phyloP scores from a whole-genome alignment of 352 stramenopile genomes.

The Pythium plurisporium region DNA sequence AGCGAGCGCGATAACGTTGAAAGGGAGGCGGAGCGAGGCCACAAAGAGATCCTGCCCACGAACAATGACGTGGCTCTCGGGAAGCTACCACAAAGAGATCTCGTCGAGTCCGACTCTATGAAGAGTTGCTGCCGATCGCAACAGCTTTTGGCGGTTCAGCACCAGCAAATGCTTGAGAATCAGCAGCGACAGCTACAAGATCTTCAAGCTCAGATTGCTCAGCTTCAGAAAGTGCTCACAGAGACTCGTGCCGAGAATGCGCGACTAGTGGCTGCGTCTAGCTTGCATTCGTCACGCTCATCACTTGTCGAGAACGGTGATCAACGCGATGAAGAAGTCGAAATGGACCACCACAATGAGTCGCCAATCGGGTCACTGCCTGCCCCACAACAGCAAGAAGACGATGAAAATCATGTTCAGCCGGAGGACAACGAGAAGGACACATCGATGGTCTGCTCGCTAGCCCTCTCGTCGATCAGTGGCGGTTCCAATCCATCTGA shows the following conservation, averaged over 20 bases:
- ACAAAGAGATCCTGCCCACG: neutral
- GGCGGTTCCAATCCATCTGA: constrained; percentile 31
- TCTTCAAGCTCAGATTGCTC: constrained; percentile 66
- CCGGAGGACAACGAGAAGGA: constrained; percentile 2
- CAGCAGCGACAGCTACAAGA: constrained; percentile 66
- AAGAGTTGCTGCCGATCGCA: constrained; percentile 56
- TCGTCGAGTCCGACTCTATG: neutral
- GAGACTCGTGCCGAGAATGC: constrained; percentile 24
- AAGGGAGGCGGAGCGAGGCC: too few relatives aligned
- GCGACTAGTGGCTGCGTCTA: constrained; percentile 12
- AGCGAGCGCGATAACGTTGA: too few relatives aligned
- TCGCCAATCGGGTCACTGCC: neutral
- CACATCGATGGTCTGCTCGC: constrained; percentile 35
- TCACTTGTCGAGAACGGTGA: constrained; percentile 9
- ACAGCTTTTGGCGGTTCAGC: constrained; percentile 60
- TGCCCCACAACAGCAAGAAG: neutral
- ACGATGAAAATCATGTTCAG: neutral
- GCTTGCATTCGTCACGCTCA: constrained; percentile 3
- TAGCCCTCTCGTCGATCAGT: constrained; percentile 64
- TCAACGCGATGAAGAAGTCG: neutral
- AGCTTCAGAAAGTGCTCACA: constrained; percentile 41
- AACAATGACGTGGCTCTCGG: too few relatives aligned
- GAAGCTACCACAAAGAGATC: neutral
- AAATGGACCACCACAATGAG: neutral
- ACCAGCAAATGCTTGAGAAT: constrained; percentile 75